Percentiles rank a stretch among this genome's conserved stretches.
Conservation (phyloP, 208 protist genomes). For the Giardia duodenalis region DNA sequence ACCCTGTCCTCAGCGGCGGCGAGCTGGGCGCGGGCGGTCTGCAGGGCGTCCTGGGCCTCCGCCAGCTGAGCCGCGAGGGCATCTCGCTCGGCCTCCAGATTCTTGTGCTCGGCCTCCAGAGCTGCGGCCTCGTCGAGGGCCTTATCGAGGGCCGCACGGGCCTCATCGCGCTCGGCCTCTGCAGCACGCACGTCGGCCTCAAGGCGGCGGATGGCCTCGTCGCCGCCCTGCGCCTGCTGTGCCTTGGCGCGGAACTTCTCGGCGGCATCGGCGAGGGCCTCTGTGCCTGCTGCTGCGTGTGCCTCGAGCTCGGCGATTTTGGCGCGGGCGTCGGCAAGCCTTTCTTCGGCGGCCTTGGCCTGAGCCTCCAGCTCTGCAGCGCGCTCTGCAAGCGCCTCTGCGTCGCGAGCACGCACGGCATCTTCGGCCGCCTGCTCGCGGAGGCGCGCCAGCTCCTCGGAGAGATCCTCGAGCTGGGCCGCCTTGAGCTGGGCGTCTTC, state of each 20-base stretch:
- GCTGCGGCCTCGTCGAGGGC: neutral
- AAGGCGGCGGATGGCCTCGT: neutral
- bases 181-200: neutral
- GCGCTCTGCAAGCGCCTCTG: neutral
- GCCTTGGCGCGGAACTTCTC: neutral
- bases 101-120: neutral
- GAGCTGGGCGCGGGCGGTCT: neutral
- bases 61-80: neutral
- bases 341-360: neutral
- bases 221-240: neutral
- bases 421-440: neutral
- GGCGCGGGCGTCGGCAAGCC: neutral
- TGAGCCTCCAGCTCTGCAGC: neutral
- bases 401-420: too few relatives aligned
- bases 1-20: neutral
- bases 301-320: neutral
- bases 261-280: neutral
- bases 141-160: neutral
- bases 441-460: neutral
- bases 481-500: neutral
- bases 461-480: neutral
- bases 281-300: neutral
- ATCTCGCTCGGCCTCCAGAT: neutral
- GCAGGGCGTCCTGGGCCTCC: neutral
- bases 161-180: neutral